Evolutionary conservation across 306 rosid genomes (phyloP).

Genomic region (Lathyrus tuberosus): DNA sequence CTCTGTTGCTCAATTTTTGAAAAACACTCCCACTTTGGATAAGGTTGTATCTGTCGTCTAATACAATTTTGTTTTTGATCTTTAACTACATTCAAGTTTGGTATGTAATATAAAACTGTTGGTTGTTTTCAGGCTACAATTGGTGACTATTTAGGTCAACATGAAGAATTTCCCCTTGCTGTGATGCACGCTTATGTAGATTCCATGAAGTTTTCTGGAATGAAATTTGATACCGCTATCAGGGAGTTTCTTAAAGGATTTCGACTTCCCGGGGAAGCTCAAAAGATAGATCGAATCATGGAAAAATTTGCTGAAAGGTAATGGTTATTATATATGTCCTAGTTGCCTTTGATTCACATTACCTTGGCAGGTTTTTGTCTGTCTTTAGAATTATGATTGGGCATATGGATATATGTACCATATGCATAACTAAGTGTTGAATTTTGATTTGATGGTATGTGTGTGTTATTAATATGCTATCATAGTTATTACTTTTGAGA

Average conservation of each 20-base stretch:
- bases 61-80: constrained; percentile 23
- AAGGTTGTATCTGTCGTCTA: constrained; percentile 64
- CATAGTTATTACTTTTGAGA: constrained; percentile 29
- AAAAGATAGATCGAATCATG: constrained; percentile 98
- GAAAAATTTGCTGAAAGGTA: constrained; percentile 99
- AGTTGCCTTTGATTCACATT: constrained; percentile 33
- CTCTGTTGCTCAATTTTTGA: constrained; percentile 92
- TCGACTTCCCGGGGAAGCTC: constrained; percentile 99
- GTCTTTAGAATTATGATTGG: constrained; percentile 31
- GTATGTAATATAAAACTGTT: constrained; percentile 33
- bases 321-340: constrained; percentile 20
- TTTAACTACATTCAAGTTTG: constrained; percentile 37
- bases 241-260: constrained; percentile 99
- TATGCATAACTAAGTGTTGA: constrained; percentile 23
- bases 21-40: constrained; percentile 78
- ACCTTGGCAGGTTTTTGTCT: constrained; percentile 17
- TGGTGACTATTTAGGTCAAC: constrained; percentile 99
- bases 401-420: constrained; percentile 4
- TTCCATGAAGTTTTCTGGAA: constrained; percentile 85
- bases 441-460: constrained; percentile 14
- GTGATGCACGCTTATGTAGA: constrained; percentile 98
- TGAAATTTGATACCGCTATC: constrained; percentile 92
- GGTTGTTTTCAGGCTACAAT: constrained; percentile 76
- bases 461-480: constrained; percentile 2
- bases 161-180: constrained; percentile 96